phyloP scores from a whole-genome alignment of 208 protist genomes.

The Trypanosoma cruzi region DNA sequence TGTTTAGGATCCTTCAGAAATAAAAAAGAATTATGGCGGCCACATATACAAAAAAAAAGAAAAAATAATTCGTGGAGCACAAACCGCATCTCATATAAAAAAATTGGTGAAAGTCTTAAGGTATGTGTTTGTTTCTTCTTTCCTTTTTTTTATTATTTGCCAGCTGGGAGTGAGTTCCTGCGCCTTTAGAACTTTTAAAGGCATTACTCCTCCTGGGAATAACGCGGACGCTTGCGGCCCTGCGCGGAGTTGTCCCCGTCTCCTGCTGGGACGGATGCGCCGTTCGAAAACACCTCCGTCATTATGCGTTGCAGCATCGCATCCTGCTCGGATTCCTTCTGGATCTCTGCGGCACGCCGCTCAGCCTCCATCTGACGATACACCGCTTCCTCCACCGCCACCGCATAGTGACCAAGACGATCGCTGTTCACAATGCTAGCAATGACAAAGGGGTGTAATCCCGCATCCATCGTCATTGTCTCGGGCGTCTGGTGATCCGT shows the following conservation, averaged over 20 bases:
- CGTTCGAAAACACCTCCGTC: slow-evolving; percentile 36
- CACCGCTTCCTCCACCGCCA: slow-evolving; percentile 39
- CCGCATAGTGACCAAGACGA: slow-evolving; percentile 44
- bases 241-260: slow-evolving; percentile 3
- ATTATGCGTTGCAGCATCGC: slow-evolving; percentile 35
- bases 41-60: no score
- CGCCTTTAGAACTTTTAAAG: background rate
- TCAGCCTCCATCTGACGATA: slow-evolving; percentile 44
- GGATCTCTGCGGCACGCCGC: slow-evolving; percentile 2
- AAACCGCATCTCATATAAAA: no score
- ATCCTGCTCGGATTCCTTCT: slow-evolving; percentile 34
- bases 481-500: background rate
- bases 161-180: background rate
- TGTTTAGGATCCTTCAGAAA: no score
- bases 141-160: background rate
- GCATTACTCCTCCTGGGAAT: background rate
- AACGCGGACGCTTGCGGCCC: slow-evolving; percentile 15
- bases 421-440: slow-evolving; percentile 47
- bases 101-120: no score
- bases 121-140: background rate
- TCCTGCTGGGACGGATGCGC: slow-evolving; percentile 36
- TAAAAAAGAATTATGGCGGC: no score
- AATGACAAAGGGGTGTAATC: slow-evolving; percentile 40
- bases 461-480: slow-evolving; percentile 10
- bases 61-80: no score